These are phyloP conservation scores for Cocos nucifera DNA, from an alignment of 176 grass and related monocot species.

Conservation along the genomic window DNA sequence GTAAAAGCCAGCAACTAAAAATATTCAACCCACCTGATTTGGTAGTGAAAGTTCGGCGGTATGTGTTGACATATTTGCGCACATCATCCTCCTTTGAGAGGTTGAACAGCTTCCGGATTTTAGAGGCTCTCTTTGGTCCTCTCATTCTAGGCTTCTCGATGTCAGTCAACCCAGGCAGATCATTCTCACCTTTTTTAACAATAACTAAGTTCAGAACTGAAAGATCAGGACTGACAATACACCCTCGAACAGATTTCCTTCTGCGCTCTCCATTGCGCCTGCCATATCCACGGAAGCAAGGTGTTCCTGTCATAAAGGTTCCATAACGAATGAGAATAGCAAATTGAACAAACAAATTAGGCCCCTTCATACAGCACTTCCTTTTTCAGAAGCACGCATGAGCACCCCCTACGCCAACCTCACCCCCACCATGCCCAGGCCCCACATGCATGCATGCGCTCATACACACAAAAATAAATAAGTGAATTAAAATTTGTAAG, in stretches of 20 bases:
- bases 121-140: conserved; percentile 90
- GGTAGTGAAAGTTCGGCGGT: conserved; percentile 74
- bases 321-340: background rate
- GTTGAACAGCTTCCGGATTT: conserved; percentile 97
- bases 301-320: conserved; percentile 36
- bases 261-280: conserved; percentile 81
- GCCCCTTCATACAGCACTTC: too few relatives aligned
- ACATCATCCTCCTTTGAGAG: conserved; percentile 89
- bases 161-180: conserved; percentile 76
- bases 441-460: too few relatives aligned
- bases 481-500: too few relatives aligned
- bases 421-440: too few relatives aligned
- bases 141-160: conserved; percentile 95
- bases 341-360: background rate
- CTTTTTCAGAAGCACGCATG: too few relatives aligned
- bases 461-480: too few relatives aligned
- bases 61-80: conserved; percentile 91
- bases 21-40: conserved; percentile 47
- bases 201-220: conserved; percentile 91
- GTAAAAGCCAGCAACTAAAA: too few relatives aligned
- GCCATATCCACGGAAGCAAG: conserved; percentile 83
- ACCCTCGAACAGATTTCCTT: conserved; percentile 87
- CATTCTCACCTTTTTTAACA: conserved; percentile 85
- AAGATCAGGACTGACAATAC: conserved; percentile 85
- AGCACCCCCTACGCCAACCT: too few relatives aligned